Conservation (phyloP, 2,329 filamentous ascomycete species). For the Cladobotryum mycophilum region DNA sequence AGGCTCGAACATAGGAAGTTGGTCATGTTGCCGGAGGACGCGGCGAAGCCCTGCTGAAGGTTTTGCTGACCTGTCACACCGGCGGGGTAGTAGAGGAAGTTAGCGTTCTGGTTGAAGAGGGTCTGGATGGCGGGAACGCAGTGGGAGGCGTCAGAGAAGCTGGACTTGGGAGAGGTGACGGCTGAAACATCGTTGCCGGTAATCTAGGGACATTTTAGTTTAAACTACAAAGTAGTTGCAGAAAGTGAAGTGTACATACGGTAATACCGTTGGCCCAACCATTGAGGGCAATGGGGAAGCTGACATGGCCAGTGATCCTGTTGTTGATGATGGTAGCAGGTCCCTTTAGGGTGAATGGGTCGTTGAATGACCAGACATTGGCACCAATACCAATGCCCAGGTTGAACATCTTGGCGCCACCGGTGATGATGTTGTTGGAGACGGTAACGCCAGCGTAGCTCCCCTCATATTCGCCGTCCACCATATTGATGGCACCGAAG, state of each 20-base stretch:
- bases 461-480: slow-evolving; percentile 17
- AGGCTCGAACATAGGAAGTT: slow-evolving; percentile 20
- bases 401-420: slow-evolving; percentile 17
- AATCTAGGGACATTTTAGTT: slow-evolving; percentile 1
- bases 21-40: slow-evolving; percentile 16
- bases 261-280: slow-evolving; percentile 19
- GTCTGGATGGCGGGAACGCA: slow-evolving; percentile 15
- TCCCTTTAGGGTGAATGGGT: slow-evolving; percentile 14
- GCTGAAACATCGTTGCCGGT: slow-evolving; percentile 18
- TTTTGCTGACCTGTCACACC: slow-evolving; percentile 15
- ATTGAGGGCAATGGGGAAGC: slow-evolving; percentile 20
- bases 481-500: slow-evolving; percentile 23
- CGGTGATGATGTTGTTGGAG: slow-evolving; percentile 17
- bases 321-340: slow-evolving; percentile 17
- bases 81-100: slow-evolving; percentile 17
- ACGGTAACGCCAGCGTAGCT: slow-evolving; percentile 20
- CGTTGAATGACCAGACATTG: slow-evolving; percentile 19
- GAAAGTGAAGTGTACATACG: background rate
- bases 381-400: slow-evolving; percentile 20
- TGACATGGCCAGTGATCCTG: slow-evolving; percentile 16
- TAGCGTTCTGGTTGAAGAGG: slow-evolving; percentile 16
- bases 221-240: too few relatives aligned
- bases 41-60: slow-evolving; percentile 18
- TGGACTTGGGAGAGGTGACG: slow-evolving; percentile 15
- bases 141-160: slow-evolving; percentile 16